A percentile compares a stretch with the other conserved stretches of the same genome.
Evolutionary conservation across 371 early-diverging fungal species (phyloP).

Genomic region (Coemansia sp.): DNA sequence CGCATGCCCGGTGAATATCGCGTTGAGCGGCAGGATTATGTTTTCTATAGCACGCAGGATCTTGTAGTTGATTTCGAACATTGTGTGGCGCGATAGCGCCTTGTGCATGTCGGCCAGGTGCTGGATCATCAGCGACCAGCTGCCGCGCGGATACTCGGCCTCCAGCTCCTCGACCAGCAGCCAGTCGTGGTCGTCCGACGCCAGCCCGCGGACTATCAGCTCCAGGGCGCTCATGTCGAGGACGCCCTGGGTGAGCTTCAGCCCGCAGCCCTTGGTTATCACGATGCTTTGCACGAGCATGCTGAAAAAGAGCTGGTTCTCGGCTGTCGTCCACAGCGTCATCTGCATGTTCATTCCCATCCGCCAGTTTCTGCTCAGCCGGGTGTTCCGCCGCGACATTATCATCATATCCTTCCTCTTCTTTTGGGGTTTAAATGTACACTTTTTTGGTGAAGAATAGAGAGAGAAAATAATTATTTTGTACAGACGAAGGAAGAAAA

Average conservation of each 20-base stretch:
- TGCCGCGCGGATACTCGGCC: constrained; percentile 30
- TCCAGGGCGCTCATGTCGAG: constrained; percentile 32
- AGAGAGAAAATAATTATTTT: neutral
- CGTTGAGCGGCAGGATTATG: constrained; percentile 26
- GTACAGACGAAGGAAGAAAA: neutral
- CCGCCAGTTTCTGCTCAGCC: constrained; percentile 25
- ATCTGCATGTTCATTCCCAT: constrained; percentile 23
- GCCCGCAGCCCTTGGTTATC: constrained; percentile 12
- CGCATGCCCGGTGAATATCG: constrained; percentile 19
- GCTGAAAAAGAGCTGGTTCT: constrained; percentile 26
- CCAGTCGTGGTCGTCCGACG: constrained; percentile 19
- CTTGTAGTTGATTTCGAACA: constrained; percentile 41
- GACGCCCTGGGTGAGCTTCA: constrained; percentile 27
- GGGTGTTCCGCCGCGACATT: constrained; percentile 11
- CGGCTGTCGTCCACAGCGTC: constrained; percentile 22
- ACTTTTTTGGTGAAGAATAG: neutral
- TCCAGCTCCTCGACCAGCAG: constrained; percentile 28
- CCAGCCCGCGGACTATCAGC: constrained; percentile 26
- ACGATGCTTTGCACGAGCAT: constrained; percentile 22
- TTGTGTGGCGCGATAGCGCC: constrained; percentile 18
- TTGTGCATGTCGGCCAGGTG: constrained; percentile 37
- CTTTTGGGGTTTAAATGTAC: neutral
- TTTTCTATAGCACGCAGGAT: constrained; percentile 28
- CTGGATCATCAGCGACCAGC: constrained; percentile 42
- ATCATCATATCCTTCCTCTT: constrained; percentile 12